phyloP scores from a whole-genome alignment of 2,329 filamentous ascomycete species.

The Aspergillus awamori region DNA sequence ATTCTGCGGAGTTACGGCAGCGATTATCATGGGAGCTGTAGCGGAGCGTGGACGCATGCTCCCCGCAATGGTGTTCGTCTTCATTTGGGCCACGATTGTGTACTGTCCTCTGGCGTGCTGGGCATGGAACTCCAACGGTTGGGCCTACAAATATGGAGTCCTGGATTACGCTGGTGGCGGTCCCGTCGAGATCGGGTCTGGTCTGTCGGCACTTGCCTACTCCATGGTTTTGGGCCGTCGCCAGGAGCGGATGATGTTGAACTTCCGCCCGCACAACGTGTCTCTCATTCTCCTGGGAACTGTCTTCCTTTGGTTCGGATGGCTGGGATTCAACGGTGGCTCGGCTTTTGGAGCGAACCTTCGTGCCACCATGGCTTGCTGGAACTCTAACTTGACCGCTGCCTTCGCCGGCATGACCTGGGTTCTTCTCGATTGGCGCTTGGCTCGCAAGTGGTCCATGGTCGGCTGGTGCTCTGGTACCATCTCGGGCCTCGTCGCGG shows the following conservation, averaged over 20 bases:
- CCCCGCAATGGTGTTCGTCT: slow-evolving; percentile 91
- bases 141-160: slow-evolving; percentile 87
- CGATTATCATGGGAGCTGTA: slow-evolving; percentile 87
- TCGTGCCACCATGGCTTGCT: slow-evolving; percentile 93
- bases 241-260: slow-evolving; percentile 99
- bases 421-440: slow-evolving; percentile 92
- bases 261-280: slow-evolving; percentile 99
- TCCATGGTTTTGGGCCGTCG: slow-evolving; percentile 93
- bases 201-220: slow-evolving; percentile 90
- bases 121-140: slow-evolving; percentile 94
- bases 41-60: slow-evolving; percentile 92
- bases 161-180: slow-evolving; percentile 96
- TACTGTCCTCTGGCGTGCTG: slow-evolving; percentile 97
- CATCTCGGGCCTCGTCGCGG: slow-evolving; percentile 84
- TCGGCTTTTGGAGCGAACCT: slow-evolving; percentile 93
- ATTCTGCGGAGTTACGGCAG: slow-evolving; percentile 91
- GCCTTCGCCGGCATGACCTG: slow-evolving; percentile 91
- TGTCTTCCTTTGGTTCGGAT: slow-evolving; percentile 95
- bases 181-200: slow-evolving; percentile 95
- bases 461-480: slow-evolving; percentile 90
- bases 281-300: slow-evolving; percentile 95
- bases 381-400: slow-evolving; percentile 93
- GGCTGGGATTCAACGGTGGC: slow-evolving; percentile 98
- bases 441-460: slow-evolving; percentile 92
- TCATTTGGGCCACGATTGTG: slow-evolving; percentile 94